Evolutionary conservation across 2,329 filamentous ascomycete genomes (phyloP).

Genomic region (Aspergillus costaricaensis): DNA sequence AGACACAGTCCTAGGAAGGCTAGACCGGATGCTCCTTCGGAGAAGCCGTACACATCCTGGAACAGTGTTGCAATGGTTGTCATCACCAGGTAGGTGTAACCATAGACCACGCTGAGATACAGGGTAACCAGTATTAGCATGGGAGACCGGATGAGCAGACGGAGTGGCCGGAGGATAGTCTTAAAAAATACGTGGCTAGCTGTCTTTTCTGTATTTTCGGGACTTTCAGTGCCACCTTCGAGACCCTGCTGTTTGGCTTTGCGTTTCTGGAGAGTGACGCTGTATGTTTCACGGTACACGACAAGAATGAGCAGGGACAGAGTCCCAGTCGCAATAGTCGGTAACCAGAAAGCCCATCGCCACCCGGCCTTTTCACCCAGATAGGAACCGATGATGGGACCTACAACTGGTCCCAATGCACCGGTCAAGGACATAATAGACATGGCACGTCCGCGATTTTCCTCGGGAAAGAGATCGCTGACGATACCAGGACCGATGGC

Average conservation of each 20-base stretch:
- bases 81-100: constrained; percentile 18
- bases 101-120: constrained; percentile 18
- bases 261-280: not conserved
- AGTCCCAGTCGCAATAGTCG: not conserved
- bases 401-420: constrained; percentile 1
- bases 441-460: constrained; percentile 5
- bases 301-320: not conserved
- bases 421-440: not conserved
- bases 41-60: constrained; percentile 14
- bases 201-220: not conserved
- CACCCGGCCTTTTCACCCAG: constrained; percentile 1
- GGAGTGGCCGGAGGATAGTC: constrained; percentile 11
- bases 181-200: not conserved
- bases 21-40: constrained; percentile 8
- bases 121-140: constrained; percentile 10
- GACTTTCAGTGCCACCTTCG: not conserved
- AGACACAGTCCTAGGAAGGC: constrained; percentile 15
- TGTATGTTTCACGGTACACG: constrained; percentile 8
- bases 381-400: constrained; percentile 4
- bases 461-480: not conserved
- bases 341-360: constrained; percentile 11
- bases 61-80: constrained; percentile 18
- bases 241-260: not conserved
- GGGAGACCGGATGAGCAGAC: constrained; percentile 13
- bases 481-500: constrained; percentile 1